These are phyloP conservation scores for Paramecium sonneborni DNA, from an alignment of 73 alveolate genomes.

Conservation along the genomic window DNA sequence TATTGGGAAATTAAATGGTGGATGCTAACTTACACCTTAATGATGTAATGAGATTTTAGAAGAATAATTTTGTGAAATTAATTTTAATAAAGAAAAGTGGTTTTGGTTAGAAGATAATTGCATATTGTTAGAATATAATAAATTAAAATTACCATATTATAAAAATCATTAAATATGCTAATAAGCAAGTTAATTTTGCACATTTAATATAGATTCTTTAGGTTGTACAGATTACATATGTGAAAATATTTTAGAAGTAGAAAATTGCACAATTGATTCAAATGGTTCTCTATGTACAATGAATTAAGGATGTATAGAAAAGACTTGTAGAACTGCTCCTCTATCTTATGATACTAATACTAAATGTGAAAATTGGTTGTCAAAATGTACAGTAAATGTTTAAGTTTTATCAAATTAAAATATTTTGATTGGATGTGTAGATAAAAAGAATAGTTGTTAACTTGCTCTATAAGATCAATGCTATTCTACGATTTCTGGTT, in stretches of 20 bases:
- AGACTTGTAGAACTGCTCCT: not conserved
- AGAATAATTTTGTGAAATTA: not conserved
- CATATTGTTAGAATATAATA: not conserved
- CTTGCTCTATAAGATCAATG: not conserved
- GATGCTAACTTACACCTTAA: not conserved
- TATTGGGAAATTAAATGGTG: not conserved
- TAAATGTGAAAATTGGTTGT: not conserved
- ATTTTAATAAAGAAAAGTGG: not conserved
- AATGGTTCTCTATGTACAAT: not conserved
- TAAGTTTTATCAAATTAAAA: not conserved
- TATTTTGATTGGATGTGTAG: not conserved
- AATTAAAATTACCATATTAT: not conserved
- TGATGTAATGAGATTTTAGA: not conserved
- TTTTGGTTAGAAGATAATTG: not conserved
- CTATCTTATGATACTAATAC: not conserved
- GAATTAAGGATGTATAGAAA: not conserved
- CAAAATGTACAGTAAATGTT: not conserved
- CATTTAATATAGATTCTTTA: not conserved
- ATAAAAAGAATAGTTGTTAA: not conserved
- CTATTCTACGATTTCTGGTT: not conserved
- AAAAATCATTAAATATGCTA: not conserved
- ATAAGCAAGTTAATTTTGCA: not conserved
- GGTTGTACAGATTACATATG: not conserved
- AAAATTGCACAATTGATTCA: not conserved
- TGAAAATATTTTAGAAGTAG: not conserved